Evolutionary conservation across 2,329 filamentous ascomycete species (phyloP).

Genomic region (Venturia nashicola): DNA sequence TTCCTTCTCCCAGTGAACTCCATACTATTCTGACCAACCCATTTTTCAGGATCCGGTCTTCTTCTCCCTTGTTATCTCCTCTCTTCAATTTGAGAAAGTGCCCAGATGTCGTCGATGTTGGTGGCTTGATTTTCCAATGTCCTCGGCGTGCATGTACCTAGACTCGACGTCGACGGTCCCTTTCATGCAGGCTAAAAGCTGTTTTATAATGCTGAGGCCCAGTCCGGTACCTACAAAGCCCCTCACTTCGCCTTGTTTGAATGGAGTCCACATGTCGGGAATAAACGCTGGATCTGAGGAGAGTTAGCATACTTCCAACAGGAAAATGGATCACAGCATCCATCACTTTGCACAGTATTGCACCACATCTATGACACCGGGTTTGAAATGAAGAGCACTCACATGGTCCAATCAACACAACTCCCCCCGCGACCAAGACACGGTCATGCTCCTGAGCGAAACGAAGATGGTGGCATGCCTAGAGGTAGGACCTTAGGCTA

Average conservation of each 20-base stretch:
- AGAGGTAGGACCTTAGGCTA: too few species aligned
- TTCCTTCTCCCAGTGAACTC: too few species aligned
- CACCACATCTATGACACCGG: background rate
- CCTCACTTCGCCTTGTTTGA: slow-evolving; percentile 10
- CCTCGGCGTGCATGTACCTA: slow-evolving; percentile 7
- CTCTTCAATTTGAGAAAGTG: too few species aligned
- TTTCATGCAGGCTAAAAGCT: slow-evolving; percentile 8
- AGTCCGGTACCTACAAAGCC: slow-evolving; percentile 7
- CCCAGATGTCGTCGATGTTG: too few species aligned
- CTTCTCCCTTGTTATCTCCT: too few species aligned
- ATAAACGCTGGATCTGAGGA: slow-evolving; percentile 6
- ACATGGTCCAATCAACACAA: background rate
- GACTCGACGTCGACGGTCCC: slow-evolving; percentile 7
- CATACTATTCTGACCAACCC: too few species aligned
- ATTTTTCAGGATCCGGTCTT: too few species aligned
- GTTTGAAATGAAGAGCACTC: background rate
- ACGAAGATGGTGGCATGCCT: background rate
- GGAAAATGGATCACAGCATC: too few species aligned
- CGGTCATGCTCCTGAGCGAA: background rate
- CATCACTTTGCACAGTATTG: too few species aligned
- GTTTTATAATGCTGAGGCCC: slow-evolving; percentile 5
- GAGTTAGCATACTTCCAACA: background rate
- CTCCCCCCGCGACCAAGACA: background rate
- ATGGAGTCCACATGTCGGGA: slow-evolving; percentile 10
- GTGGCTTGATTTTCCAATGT: background rate